Percentiles rank a stretch among this genome's conserved stretches.
Conservation (phyloP, 192 early-diverging fungal genomes). For the Coemansia sp. region DNA sequence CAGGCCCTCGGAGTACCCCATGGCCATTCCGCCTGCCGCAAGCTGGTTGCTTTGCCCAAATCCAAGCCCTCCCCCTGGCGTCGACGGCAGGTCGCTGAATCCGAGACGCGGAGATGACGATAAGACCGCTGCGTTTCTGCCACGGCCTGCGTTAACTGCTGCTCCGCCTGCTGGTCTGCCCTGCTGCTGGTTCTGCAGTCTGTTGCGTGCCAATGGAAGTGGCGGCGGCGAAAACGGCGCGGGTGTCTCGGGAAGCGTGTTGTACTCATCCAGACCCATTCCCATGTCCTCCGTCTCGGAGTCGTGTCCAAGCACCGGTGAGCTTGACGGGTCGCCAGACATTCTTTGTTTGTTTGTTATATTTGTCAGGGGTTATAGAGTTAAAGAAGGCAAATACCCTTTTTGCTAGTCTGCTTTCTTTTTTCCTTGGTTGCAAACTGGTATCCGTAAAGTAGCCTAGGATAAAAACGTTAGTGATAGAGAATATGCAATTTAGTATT, state of each 20-base stretch:
- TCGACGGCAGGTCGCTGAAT: conserved; percentile 45
- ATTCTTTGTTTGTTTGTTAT: conserved; percentile 10
- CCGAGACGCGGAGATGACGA: conserved; percentile 48
- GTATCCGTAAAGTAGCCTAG: background rate
- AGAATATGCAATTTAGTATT: conserved; percentile 6
- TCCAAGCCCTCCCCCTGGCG: conserved; percentile 17
- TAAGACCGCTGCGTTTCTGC: conserved; percentile 4
- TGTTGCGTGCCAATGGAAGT: conserved; percentile 9
- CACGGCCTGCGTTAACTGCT: background rate
- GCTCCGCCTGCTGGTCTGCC: conserved; percentile 7
- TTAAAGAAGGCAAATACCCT: background rate
- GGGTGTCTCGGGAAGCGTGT: conserved; percentile 45
- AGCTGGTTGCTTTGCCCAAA: conserved; percentile 32
- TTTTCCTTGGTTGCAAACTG: too few relatives aligned
- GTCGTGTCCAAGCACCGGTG: conserved; percentile 38
- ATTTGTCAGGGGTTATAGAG: background rate
- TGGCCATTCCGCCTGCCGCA: conserved; percentile 28
- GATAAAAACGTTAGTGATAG: background rate
- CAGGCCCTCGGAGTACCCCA: conserved; percentile 30
- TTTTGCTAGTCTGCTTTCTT: too few relatives aligned
- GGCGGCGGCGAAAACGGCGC: conserved; percentile 45
- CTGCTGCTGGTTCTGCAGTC: conserved; percentile 10
- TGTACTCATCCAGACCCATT: conserved; percentile 22
- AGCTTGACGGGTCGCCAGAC: conserved; percentile 37
- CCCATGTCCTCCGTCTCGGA: conserved; percentile 32